Conservation (phyloP, 108 stramenopile species). For the Halocafeteria seosinensis region DNA sequence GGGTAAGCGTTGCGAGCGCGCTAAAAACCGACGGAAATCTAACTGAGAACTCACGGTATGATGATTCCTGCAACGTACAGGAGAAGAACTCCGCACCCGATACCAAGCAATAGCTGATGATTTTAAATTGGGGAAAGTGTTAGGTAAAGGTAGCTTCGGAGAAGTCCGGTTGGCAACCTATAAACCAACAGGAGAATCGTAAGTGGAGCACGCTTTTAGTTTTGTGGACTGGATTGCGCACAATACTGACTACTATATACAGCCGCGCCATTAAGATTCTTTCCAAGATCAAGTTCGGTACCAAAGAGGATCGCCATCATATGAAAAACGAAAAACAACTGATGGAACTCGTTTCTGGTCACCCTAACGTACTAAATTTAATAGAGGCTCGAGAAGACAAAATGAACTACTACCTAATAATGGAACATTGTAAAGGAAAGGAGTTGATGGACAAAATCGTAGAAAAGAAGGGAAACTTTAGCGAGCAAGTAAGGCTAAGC, state of each 20-base stretch:
- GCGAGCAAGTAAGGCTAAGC: too few relatives aligned
- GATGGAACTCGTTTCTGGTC: background rate
- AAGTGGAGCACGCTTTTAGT: background rate
- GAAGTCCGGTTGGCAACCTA: background rate
- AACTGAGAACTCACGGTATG: too few relatives aligned
- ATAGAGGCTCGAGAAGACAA: conserved; percentile 32
- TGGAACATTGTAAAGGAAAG: conserved; percentile 73
- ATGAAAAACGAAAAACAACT: background rate
- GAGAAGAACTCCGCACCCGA: too few relatives aligned
- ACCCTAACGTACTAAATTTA: conserved; percentile 19
- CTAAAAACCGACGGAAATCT: too few relatives aligned
- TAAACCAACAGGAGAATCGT: background rate
- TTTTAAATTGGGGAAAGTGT: background rate
- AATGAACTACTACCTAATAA: conserved; percentile 46
- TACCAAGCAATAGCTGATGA: background rate
- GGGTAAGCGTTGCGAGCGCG: too few relatives aligned
- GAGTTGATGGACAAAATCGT: conserved; percentile 48
- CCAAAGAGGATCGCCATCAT: background rate
- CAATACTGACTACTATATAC: background rate
- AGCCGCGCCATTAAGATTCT: background rate
- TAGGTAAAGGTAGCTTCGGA: background rate
- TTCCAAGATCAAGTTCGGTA: background rate
- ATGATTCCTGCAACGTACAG: too few relatives aligned
- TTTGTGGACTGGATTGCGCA: background rate
- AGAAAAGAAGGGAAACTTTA: conserved; percentile 59